Conservation (phyloP, 257 asterid species). For the Jacaranda copaia region DNA sequence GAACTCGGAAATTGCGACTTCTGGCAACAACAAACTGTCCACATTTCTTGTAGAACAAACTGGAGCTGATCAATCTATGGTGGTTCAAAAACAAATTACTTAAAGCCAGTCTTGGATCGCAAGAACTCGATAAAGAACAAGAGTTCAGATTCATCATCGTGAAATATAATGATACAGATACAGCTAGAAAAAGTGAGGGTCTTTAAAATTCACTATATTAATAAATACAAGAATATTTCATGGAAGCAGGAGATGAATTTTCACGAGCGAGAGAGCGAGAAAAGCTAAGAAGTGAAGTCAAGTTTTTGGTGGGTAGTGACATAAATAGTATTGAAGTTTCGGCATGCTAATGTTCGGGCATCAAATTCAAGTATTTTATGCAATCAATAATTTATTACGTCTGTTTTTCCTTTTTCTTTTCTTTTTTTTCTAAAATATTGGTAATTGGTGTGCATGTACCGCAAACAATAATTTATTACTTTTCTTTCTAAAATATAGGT, state of each 20-base stretch:
- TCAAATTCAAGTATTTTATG: too few species aligned
- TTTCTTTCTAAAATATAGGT: too few species aligned
- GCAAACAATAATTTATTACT: too few species aligned
- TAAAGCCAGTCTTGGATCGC: slow-evolving; percentile 40
- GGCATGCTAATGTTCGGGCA: background rate
- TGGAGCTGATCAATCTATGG: slow-evolving; percentile 39
- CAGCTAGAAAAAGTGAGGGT: background rate
- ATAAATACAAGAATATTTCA: background rate
- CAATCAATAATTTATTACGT: too few species aligned
- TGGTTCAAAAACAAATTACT: slow-evolving; percentile 21
- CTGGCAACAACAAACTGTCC: slow-evolving; percentile 31
- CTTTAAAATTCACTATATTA: background rate
- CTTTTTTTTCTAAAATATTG: too few species aligned
- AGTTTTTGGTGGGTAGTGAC: slow-evolving; percentile 23
- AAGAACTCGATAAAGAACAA: slow-evolving; percentile 37
- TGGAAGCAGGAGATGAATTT: slow-evolving; percentile 10
- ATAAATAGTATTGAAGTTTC: slow-evolving; percentile 16
- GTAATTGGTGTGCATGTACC: too few species aligned
- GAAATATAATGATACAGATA: background rate
- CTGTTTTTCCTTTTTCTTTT: too few species aligned
- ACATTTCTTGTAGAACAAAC: slow-evolving; percentile 25
- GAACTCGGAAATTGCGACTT: slow-evolving; percentile 45
- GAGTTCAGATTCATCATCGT: slow-evolving; percentile 44
- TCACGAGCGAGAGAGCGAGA: slow-evolving; percentile 14
- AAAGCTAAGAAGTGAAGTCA: slow-evolving; percentile 3